Conservation (phyloP, 176 grass and related monocot genomes). For the Oropetium thomaeum region DNA sequence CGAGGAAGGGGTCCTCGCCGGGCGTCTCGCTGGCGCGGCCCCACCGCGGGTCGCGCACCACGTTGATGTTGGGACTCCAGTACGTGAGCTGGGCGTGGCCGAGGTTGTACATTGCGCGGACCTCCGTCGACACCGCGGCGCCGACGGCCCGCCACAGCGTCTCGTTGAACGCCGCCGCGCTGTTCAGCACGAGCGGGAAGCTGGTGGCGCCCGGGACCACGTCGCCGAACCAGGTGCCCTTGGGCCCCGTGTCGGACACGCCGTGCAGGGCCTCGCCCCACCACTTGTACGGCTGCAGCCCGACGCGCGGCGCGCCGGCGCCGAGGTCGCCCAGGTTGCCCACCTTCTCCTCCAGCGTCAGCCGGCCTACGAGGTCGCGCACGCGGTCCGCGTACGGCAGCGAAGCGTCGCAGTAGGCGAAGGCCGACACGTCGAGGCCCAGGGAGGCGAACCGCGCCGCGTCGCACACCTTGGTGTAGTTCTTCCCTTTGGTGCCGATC, state of each 20-base stretch:
- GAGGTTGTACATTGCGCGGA: conserved; percentile 72
- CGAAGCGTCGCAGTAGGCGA: conserved; percentile 48
- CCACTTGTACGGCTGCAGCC: conserved; percentile 42
- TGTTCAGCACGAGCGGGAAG: conserved; percentile 57
- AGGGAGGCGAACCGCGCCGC: conserved; percentile 28
- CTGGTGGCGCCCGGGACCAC: conserved; percentile 55
- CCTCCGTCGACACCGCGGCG: conserved; percentile 39
- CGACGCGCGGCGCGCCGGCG: conserved; percentile 29
- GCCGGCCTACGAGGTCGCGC: conserved; percentile 37
- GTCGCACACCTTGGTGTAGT: conserved; percentile 65
- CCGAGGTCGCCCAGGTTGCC: conserved; percentile 43
- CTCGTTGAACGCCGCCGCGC: conserved; percentile 50
- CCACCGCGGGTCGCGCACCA: conserved; percentile 69
- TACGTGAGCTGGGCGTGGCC: conserved; percentile 61
- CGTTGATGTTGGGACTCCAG: conserved; percentile 80
- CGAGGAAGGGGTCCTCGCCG: conserved; percentile 63
- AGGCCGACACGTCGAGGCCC: conserved; percentile 29
- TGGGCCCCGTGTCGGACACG: conserved; percentile 37
- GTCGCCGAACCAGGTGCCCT: conserved; percentile 50
- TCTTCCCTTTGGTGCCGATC: conserved; percentile 48
- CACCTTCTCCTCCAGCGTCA: conserved; percentile 55
- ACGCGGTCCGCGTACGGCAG: conserved; percentile 42
- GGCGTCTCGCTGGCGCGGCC: conserved; percentile 63
- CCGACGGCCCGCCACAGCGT: conserved; percentile 51
- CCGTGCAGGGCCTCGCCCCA: conserved; percentile 74